phyloP scores from a whole-genome alignment of 2,329 filamentous ascomycete species.

The Emergomyces orientalis region DNA sequence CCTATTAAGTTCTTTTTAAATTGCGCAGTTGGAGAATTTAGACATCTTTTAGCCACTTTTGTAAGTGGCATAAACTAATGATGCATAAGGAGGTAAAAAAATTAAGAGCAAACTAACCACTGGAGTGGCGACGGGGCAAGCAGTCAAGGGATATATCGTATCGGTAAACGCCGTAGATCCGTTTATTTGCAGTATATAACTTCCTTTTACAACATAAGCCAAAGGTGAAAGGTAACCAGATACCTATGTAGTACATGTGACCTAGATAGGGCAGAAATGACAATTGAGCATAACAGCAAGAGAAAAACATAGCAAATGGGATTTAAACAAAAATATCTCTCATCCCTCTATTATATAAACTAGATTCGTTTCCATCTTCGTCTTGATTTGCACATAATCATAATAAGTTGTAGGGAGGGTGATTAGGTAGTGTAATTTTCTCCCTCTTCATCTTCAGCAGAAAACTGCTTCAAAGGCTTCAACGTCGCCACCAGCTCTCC shows the following conservation, averaged over 20 bases:
- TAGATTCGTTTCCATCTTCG: conserved; percentile 15
- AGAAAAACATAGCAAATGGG: background rate
- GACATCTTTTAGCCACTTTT: background rate
- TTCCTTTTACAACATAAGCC: background rate
- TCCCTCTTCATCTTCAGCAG: conserved; percentile 20
- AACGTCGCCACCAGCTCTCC: conserved; percentile 38
- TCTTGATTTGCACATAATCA: conserved; percentile 3
- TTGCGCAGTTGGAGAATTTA: background rate
- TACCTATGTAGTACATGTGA: background rate
- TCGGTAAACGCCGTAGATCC: background rate
- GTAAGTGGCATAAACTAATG: background rate
- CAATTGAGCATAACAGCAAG: background rate
- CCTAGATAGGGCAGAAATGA: background rate
- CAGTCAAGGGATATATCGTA: background rate
- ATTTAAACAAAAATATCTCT: background rate
- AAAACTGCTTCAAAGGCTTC: conserved; percentile 36
- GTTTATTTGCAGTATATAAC: background rate
- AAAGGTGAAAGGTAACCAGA: background rate
- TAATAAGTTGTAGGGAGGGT: conserved; percentile 11
- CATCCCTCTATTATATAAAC: conserved; percentile 9
- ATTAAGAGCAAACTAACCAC: background rate
- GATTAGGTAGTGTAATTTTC: background rate
- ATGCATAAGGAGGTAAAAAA: background rate
- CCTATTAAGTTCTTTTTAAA: background rate
- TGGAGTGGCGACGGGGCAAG: background rate